Evolutionary conservation across 768 basidiomycete species (phyloP).

Genomic region (Naganishia onofrii): DNA sequence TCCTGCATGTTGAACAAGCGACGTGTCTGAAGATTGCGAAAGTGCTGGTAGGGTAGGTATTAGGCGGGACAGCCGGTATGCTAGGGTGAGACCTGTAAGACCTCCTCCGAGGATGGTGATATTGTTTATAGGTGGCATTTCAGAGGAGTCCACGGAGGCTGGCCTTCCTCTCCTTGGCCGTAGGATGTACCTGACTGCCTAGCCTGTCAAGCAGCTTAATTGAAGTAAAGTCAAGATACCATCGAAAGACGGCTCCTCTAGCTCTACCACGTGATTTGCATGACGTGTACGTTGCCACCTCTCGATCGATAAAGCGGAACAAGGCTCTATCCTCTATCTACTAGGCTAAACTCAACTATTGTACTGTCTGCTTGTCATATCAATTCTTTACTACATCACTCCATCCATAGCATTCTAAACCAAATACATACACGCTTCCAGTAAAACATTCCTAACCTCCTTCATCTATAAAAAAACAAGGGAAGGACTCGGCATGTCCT

Average conservation of each 20-base stretch:
- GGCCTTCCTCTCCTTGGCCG: no score
- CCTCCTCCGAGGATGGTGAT: conserved; percentile 56
- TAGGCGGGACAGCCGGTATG: conserved; percentile 51
- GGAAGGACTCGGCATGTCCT: not conserved
- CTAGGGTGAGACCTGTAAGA: conserved; percentile 59
- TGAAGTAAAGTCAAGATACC: no score
- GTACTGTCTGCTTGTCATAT: not conserved
- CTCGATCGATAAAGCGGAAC: not conserved
- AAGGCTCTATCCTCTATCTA: no score
- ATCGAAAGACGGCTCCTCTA: no score
- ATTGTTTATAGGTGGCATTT: conserved; percentile 29
- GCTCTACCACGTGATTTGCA: not conserved
- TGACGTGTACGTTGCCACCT: conserved; percentile 17
- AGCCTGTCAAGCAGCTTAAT: no score
- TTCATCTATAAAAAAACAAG: not conserved
- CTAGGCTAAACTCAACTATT: no score
- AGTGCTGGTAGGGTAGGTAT: conserved; percentile 2
- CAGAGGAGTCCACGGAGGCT: no score
- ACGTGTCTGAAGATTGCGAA: not conserved
- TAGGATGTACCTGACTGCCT: no score
- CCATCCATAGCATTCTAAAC: no score
- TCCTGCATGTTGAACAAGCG: no score
- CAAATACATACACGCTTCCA: no score
- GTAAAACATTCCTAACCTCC: no score
- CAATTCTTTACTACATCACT: not conserved